These are phyloP conservation scores for Pyrenophora teres DNA, from an alignment of 2,329 filamentous ascomycete genomes.

Conservation along the genomic window DNA sequence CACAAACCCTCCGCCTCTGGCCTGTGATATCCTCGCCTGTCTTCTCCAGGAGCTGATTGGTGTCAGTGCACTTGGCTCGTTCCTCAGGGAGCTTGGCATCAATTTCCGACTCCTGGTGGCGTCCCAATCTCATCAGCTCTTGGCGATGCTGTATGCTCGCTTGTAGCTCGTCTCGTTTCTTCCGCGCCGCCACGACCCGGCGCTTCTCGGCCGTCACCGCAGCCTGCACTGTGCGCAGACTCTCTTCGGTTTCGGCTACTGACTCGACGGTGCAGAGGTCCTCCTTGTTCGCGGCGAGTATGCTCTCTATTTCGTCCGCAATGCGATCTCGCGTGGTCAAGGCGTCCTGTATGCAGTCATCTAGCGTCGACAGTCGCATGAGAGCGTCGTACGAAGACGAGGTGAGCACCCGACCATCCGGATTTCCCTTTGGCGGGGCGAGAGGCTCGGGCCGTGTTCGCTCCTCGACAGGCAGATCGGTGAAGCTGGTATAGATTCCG, in stretches of 20 bases:
- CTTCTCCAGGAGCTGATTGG: slow-evolving; percentile 59
- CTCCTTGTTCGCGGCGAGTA: slow-evolving; percentile 48
- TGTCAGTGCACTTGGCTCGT: slow-evolving; percentile 51
- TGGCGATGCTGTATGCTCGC: slow-evolving; percentile 68
- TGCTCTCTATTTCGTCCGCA: slow-evolving; percentile 73
- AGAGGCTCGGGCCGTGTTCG: slow-evolving; percentile 35
- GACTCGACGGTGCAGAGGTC: slow-evolving; percentile 44
- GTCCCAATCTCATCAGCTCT: slow-evolving; percentile 69
- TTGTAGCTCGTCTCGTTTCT: slow-evolving; percentile 69
- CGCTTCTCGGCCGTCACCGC: slow-evolving; percentile 68
- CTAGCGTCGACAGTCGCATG: slow-evolving; percentile 85
- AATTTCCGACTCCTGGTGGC: slow-evolving; percentile 62
- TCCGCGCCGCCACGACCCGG: slow-evolving; percentile 64
- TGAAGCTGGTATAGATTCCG: slow-evolving; percentile 79
- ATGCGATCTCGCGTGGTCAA: slow-evolving; percentile 75
- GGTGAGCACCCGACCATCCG: slow-evolving; percentile 57
- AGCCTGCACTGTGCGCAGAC: slow-evolving; percentile 52
- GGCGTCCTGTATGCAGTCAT: slow-evolving; percentile 89
- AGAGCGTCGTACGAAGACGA: slow-evolving; percentile 86
- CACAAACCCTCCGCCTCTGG: slow-evolving; percentile 86
- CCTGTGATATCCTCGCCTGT: slow-evolving; percentile 72
- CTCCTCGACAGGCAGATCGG: slow-evolving; percentile 63
- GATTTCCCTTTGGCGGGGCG: slow-evolving; percentile 44
- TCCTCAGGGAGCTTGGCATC: slow-evolving; percentile 65
- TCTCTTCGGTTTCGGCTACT: slow-evolving; percentile 52